These are phyloP conservation scores for Porphyrellus cyaneotinctus DNA, from an alignment of 768 basidiomycete species.

Conservation along the genomic window DNA sequence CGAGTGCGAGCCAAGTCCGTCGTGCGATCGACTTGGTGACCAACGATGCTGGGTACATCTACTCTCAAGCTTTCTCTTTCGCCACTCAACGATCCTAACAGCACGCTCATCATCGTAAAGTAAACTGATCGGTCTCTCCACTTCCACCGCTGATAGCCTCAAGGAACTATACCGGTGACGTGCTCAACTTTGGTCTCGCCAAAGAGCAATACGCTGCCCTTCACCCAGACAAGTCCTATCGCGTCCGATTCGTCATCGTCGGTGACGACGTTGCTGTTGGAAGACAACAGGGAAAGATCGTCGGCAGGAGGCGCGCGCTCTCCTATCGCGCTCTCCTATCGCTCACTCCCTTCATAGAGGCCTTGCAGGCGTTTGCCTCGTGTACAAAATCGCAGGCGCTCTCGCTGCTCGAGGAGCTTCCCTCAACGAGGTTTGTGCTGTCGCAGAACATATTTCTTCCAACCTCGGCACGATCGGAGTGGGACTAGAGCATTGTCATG, in stretches of 20 bases:
- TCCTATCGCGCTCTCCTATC: neutral
- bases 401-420: constrained; percentile 62
- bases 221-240: constrained; percentile 62
- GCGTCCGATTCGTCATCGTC: constrained; percentile 74
- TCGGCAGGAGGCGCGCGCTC: constrained; percentile 60
- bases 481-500: constrained; percentile 87
- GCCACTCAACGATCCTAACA: constrained; percentile 23
- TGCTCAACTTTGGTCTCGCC: constrained; percentile 88
- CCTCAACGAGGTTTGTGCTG: constrained; percentile 63
- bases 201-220: constrained; percentile 76
- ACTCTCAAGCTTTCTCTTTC: neutral
- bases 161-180: constrained; percentile 88
- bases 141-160: constrained; percentile 5
- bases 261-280: constrained; percentile 91
- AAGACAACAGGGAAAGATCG: constrained; percentile 72
- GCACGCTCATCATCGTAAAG: constrained; percentile 84
- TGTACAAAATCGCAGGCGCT: constrained; percentile 90
- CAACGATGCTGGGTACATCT: constrained; percentile 62
- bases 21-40: constrained; percentile 74
- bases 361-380: constrained; percentile 74
- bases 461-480: constrained; percentile 80
- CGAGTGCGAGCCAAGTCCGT: constrained; percentile 79
- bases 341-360: constrained; percentile 46
- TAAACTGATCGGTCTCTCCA: constrained; percentile 25
- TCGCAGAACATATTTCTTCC: constrained; percentile 63